Conservation (phyloP, 768 basidiomycete species). For the Leccinellum rugosiceps region DNA sequence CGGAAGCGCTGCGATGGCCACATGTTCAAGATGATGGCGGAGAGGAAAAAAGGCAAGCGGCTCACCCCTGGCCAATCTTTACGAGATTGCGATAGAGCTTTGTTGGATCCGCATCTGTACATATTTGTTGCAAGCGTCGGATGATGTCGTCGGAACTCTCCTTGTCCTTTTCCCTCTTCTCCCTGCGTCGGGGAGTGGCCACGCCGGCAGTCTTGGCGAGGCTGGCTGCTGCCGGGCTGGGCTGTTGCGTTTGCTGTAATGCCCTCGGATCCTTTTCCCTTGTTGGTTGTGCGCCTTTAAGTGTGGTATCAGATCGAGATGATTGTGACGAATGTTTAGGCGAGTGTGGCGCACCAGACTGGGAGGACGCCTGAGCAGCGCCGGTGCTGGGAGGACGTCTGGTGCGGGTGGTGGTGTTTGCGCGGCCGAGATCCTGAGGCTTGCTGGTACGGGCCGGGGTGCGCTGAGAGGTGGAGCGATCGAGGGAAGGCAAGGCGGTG, state of each 20-base stretch:
- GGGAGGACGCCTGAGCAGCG: conserved; percentile 25
- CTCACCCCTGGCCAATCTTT: conserved; percentile 98
- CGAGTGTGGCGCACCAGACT: conserved; percentile 32
- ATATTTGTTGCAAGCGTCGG: conserved; percentile 87
- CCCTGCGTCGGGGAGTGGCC: conserved; percentile 79
- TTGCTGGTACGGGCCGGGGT: conserved; percentile 53
- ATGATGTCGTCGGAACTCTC: conserved; percentile 87
- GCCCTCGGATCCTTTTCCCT: conserved; percentile 38
- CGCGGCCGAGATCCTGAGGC: conserved; percentile 49
- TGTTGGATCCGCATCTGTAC: conserved; percentile 97
- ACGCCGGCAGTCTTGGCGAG: conserved; percentile 67
- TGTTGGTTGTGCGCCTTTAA: conserved; percentile 38
- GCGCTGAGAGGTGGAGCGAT: conserved; percentile 86
- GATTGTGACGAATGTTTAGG: conserved; percentile 54
- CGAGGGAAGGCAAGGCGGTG: conserved; percentile 63
- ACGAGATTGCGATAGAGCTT: conserved; percentile 86
- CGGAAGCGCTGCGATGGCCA: conserved; percentile 67
- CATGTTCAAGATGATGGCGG: neutral
- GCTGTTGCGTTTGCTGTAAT: conserved; percentile 40
- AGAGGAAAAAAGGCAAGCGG: conserved; percentile 1
- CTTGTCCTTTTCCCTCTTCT: conserved; percentile 82
- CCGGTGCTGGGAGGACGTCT: conserved; percentile 49
- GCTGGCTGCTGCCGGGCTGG: conserved; percentile 61
- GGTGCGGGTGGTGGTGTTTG: conserved; percentile 70
- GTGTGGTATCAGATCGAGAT: conserved; percentile 55